phyloP scores from a whole-genome alignment of 2,329 filamentous ascomycete species.

The Talaromyces piceae region DNA sequence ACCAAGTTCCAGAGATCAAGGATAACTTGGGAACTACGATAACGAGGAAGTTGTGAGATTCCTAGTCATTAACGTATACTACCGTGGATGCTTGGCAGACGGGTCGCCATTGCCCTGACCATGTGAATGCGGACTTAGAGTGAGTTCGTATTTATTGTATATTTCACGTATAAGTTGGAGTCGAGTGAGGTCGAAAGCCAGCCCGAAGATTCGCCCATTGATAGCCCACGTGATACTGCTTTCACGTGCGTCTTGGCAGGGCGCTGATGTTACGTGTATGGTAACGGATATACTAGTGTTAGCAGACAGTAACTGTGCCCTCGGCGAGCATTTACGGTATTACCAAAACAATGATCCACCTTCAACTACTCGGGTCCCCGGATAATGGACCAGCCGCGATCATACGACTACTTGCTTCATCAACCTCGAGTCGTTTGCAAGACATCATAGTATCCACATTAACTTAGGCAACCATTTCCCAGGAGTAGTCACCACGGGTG shows the following conservation, averaged over 20 bases:
- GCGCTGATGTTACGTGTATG: neutral
- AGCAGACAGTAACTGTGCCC: neutral
- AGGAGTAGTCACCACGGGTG: neutral
- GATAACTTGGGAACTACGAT: too few relatives aligned
- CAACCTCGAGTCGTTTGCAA: neutral
- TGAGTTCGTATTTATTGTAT: too few relatives aligned
- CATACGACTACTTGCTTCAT: slow-evolving; percentile 1
- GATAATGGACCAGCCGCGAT: slow-evolving; percentile 3
- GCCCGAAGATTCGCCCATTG: too few relatives aligned
- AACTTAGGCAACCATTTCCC: neutral
- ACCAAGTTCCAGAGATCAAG: too few relatives aligned
- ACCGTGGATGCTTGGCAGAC: too few relatives aligned
- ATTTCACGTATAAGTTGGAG: too few relatives aligned
- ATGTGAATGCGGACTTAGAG: too few relatives aligned
- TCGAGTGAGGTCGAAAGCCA: too few relatives aligned
- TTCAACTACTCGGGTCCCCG: neutral
- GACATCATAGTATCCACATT: neutral
- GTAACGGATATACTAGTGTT: neutral
- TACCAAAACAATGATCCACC: neutral
- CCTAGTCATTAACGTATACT: too few relatives aligned
- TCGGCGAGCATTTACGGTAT: neutral
- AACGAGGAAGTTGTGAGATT: too few relatives aligned
- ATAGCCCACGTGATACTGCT: neutral
- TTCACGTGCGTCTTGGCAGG: neutral
- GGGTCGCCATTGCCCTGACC: too few relatives aligned